Conservation (phyloP, 2,329 filamentous ascomycete genomes). For the Penicillium digitatum region DNA sequence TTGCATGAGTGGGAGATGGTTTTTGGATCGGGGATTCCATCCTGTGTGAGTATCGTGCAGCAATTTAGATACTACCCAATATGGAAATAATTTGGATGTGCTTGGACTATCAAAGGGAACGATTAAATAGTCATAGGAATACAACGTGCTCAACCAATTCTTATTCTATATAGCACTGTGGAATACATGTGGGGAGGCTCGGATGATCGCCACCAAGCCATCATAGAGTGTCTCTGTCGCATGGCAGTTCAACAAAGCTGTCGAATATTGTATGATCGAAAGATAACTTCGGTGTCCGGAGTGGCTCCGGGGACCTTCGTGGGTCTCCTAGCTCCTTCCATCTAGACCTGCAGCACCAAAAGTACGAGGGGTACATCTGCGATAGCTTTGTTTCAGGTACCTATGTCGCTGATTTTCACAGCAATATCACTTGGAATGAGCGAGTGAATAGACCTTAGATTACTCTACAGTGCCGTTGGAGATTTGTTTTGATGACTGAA, state of each 20-base stretch:
- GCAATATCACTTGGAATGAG: not conserved
- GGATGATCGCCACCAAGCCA: not conserved
- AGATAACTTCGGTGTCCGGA: not conserved
- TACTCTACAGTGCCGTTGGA: not conserved
- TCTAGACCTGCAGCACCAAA: not conserved
- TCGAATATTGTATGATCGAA: not conserved
- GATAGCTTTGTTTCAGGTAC: not conserved
- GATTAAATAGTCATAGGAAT: not conserved
- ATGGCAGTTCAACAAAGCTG: no score
- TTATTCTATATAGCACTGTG: not conserved
- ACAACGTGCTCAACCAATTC: not conserved
- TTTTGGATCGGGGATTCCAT: not conserved
- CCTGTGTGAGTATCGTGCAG: not conserved
- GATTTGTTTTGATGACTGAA: not conserved
- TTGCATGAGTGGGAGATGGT: not conserved
- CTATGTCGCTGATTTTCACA: not conserved
- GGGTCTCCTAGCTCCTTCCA: not conserved
- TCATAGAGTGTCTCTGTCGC: not conserved
- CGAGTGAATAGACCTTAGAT: not conserved
- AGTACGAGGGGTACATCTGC: not conserved
- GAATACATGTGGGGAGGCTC: not conserved
- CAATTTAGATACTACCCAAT: not conserved
- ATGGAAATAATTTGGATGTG: not conserved
- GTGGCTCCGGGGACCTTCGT: not conserved
- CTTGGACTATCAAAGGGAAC: not conserved